Conservation (phyloP, 305 asterid genomes). For the Fraxinus latifolia region DNA sequence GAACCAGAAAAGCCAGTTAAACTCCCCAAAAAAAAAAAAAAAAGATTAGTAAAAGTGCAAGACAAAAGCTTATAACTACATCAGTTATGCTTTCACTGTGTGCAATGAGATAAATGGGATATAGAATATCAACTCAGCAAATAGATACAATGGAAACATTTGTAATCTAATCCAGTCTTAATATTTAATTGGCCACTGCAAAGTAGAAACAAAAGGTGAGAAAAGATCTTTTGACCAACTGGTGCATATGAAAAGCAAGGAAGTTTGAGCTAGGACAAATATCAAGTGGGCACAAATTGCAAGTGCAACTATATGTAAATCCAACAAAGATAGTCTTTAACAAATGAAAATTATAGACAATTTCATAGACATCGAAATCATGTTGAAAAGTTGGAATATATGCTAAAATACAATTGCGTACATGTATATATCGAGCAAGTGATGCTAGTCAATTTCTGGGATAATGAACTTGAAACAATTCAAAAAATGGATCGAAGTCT, state of each 20-base stretch:
- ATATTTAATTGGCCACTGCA: not conserved
- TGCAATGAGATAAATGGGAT: not conserved
- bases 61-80: not conserved
- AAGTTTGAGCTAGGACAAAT: constrained; percentile 11
- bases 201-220: not conserved
- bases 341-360: constrained; percentile 14
- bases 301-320: not conserved
- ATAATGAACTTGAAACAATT: not conserved
- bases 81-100: not conserved
- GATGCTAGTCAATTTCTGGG: not conserved
- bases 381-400: not conserved
- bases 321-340: constrained; percentile 2
- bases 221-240: not conserved
- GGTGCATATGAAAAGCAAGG: constrained; percentile 16
- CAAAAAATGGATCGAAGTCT: constrained; percentile 3
- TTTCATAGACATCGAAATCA: not conserved
- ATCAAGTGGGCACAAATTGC: not conserved
- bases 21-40: not conserved
- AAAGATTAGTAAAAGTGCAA: not conserved
- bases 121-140: not conserved
- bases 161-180: not conserved
- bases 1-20: not conserved
- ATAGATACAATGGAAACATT: not conserved
- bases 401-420: not conserved
- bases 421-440: not conserved